Conservation (phyloP, 352 stramenopile species). For the Phytopythium sindhum region DNA sequence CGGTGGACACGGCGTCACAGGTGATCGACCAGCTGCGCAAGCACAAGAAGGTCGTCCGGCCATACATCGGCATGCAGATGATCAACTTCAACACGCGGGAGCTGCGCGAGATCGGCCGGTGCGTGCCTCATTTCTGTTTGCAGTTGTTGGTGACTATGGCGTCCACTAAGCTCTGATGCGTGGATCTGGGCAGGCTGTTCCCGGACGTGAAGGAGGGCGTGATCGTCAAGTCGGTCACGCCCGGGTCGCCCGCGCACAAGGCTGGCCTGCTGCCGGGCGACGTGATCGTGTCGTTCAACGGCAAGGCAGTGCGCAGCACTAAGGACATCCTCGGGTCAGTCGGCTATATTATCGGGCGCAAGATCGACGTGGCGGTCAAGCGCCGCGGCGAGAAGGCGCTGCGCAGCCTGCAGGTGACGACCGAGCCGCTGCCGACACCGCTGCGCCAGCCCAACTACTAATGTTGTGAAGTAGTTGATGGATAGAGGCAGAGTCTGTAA, state of each 20-base stretch:
- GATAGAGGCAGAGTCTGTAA: too few species aligned
- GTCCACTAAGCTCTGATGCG: neutral
- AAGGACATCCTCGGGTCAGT: constrained; percentile 73
- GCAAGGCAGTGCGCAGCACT: constrained; percentile 61
- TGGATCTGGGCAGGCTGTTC: constrained; percentile 34
- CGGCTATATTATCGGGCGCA: constrained; percentile 67
- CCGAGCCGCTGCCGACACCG: constrained; percentile 50
- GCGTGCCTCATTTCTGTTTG: neutral
- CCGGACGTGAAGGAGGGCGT: constrained; percentile 76
- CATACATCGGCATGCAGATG: constrained; percentile 93
- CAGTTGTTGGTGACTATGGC: neutral
- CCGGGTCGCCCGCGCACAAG: constrained; percentile 76
- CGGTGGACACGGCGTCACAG: constrained; percentile 86
- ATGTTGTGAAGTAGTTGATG: too few species aligned
- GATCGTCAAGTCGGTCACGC: constrained; percentile 78
- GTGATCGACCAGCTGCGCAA: constrained; percentile 89
- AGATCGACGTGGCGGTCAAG: constrained; percentile 63
- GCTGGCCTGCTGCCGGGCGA: constrained; percentile 68
- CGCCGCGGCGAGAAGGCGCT: constrained; percentile 47
- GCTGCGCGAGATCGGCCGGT: constrained; percentile 59
- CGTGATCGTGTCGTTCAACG: constrained; percentile 76
- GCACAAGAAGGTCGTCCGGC: constrained; percentile 84
- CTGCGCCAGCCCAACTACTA: constrained; percentile 11
- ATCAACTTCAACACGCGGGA: constrained; percentile 79
- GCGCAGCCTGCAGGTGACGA: constrained; percentile 54